These are phyloP conservation scores for Biscogniauxia sp. DNA, from an alignment of 2,329 filamentous ascomycete genomes.

Conservation along the genomic window DNA sequence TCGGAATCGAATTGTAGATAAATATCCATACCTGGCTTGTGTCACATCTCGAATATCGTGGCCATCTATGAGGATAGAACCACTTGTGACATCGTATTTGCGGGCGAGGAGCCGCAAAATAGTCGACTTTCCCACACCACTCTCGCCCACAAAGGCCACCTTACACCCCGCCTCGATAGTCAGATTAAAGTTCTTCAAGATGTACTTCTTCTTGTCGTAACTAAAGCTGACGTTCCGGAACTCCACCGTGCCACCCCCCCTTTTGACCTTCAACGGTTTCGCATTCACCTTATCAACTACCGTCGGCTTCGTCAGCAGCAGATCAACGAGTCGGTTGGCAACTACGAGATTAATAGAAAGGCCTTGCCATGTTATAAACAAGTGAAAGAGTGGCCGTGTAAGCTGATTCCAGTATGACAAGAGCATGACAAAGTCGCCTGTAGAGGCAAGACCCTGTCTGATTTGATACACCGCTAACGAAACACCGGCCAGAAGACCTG, in stretches of 20 bases:
- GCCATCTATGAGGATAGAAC: constrained; percentile 46
- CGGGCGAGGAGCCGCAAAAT: constrained; percentile 49
- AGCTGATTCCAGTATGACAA: constrained; percentile 74
- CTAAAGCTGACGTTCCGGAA: constrained; percentile 57
- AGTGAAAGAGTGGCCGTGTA: constrained; percentile 69
- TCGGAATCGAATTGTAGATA: not conserved
- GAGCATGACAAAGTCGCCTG: constrained; percentile 69
- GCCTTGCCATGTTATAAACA: constrained; percentile 55
- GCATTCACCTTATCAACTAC: constrained; percentile 52
- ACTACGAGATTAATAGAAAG: constrained; percentile 57
- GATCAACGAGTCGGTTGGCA: constrained; percentile 55
- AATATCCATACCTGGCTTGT: constrained; percentile 31
- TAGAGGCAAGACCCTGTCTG: constrained; percentile 54
- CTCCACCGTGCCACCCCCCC: constrained; percentile 45
- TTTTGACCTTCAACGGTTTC: constrained; percentile 47
- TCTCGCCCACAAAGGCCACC: constrained; percentile 59
- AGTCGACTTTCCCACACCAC: constrained; percentile 54
- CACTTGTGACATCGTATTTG: constrained; percentile 48
- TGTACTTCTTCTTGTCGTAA: constrained; percentile 58
- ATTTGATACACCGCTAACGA: constrained; percentile 65
- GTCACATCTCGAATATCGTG: constrained; percentile 44
- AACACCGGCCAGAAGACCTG: constrained; percentile 64
- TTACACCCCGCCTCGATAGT: constrained; percentile 50
- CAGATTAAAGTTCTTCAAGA: constrained; percentile 54
- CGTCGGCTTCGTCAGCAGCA: constrained; percentile 57